phyloP scores from a whole-genome alignment of 2,329 filamentous ascomycete species.

The Fusarium nematophilum region DNA sequence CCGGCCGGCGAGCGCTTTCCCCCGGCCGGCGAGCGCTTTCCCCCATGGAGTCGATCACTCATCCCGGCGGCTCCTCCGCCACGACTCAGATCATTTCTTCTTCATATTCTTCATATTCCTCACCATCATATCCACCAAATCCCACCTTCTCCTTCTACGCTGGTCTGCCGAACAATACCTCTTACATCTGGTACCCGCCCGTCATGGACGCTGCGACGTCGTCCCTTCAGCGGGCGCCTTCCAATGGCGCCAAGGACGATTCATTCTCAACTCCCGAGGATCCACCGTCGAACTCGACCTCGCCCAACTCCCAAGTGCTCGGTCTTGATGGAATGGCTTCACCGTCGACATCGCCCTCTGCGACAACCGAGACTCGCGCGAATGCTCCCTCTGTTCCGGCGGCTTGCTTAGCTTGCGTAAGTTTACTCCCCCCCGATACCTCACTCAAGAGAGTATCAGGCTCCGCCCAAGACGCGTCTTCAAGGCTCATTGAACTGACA shows the following conservation, averaged over 20 bases:
- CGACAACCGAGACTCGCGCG: constrained; percentile 36
- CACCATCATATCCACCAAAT: constrained; percentile 23
- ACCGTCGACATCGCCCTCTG: constrained; percentile 34
- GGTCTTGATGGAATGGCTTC: constrained; percentile 26
- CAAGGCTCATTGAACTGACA: constrained; percentile 12
- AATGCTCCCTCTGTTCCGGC: constrained; percentile 56
- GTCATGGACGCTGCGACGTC: constrained; percentile 23
- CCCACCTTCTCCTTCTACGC: constrained; percentile 35
- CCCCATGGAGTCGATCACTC: constrained; percentile 22
- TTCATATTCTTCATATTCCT: constrained; percentile 10
- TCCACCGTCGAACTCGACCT: constrained; percentile 37
- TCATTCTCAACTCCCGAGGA: constrained; percentile 28
- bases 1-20: constrained; percentile 1
- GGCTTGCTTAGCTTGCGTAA: constrained; percentile 67
- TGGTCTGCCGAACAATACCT: constrained; percentile 6
- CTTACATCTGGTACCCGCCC: constrained; percentile 33
- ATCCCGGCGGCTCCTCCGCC: constrained; percentile 19
- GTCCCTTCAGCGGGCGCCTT: constrained; percentile 8
- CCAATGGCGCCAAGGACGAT: constrained; percentile 26
- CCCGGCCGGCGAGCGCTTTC: not conserved
- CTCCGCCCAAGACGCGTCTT: not conserved
- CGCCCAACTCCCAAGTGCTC: constrained; percentile 36
- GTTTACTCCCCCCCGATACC: constrained; percentile 38
- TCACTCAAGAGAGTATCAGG: not conserved
- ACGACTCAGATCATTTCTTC: constrained; percentile 18